Conservation (phyloP, 176 grass and related monocot genomes). For the Rhynchospora breviuscula region DNA sequence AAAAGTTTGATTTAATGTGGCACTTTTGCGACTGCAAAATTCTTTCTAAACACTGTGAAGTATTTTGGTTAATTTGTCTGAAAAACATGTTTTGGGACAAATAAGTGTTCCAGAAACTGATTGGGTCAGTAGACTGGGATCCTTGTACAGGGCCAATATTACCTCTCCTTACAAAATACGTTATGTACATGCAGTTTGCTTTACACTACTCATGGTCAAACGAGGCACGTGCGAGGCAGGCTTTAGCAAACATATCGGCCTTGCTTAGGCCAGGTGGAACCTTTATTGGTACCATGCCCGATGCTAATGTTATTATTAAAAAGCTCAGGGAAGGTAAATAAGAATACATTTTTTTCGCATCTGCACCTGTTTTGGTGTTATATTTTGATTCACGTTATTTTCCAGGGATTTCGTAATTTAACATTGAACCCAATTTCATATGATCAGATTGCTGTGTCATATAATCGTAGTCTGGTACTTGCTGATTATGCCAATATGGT, state of each 20-base stretch:
- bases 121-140: slow-evolving; percentile 4
- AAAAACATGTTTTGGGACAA: neutral
- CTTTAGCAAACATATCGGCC: slow-evolving; percentile 77
- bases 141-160: slow-evolving; percentile 13
- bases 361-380: neutral
- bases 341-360: slow-evolving; percentile 8
- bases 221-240: slow-evolving; percentile 81
- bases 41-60: neutral
- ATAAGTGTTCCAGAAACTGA: neutral
- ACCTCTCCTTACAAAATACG: slow-evolving; percentile 11
- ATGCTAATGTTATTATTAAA: slow-evolving; percentile 94
- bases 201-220: slow-evolving; percentile 98
- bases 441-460: slow-evolving; percentile 9
- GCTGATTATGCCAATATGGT: neutral
- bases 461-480: neutral
- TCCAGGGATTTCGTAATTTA: slow-evolving; percentile 16
- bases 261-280: slow-evolving; percentile 88
- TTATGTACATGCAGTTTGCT: slow-evolving; percentile 62
- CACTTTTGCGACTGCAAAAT: neutral
- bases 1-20: neutral
- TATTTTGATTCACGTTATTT: slow-evolving; percentile 9
- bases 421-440: slow-evolving; percentile 17
- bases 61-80: neutral
- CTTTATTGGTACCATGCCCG: slow-evolving; percentile 93
- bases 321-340: slow-evolving; percentile 68